These are phyloP conservation scores for Suhomyces tanzawaensis DNA, from an alignment of 805 yeast genomes.

Conservation along the genomic window DNA sequence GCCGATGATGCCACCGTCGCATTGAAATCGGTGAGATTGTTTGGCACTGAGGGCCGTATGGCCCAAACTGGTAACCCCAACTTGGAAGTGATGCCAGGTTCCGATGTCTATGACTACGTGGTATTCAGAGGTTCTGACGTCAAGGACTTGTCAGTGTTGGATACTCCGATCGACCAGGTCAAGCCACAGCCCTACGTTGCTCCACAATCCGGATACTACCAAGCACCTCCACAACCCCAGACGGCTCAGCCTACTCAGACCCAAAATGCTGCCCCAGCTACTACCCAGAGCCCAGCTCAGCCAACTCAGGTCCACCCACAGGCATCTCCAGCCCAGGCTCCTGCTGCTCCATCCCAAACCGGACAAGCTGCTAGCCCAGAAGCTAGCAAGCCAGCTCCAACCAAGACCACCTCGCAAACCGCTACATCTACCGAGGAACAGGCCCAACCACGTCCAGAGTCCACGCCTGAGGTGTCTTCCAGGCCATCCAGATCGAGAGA, in stretches of 20 bases:
- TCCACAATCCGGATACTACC: slow-evolving; percentile 11
- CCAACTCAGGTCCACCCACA: slow-evolving; percentile 8
- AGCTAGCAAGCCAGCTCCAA: slow-evolving; percentile 10
- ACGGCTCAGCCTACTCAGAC: slow-evolving; percentile 5
- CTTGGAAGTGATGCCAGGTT: slow-evolving; percentile 69
- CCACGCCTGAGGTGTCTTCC: slow-evolving; percentile 14
- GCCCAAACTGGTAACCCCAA: slow-evolving; percentile 54
- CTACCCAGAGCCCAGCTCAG: slow-evolving; percentile 9
- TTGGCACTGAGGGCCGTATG: slow-evolving; percentile 91
- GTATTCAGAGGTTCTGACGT: slow-evolving; percentile 92
- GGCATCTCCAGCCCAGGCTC: slow-evolving; percentile 5
- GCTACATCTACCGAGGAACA: slow-evolving; percentile 23
- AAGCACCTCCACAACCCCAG: slow-evolving; percentile 5
- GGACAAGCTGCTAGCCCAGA: slow-evolving; percentile 2
- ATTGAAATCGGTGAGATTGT: slow-evolving; percentile 70
- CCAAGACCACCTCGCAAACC: slow-evolving; percentile 23
- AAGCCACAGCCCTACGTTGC: slow-evolving; percentile 45
- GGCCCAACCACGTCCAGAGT: slow-evolving; percentile 5
- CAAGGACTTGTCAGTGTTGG: slow-evolving; percentile 82
- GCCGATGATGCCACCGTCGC: slow-evolving; percentile 91
- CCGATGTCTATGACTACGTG: slow-evolving; percentile 69
- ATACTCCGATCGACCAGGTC: slow-evolving; percentile 62
- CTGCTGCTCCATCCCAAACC: slow-evolving; percentile 1
- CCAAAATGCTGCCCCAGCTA: slow-evolving; percentile 2
- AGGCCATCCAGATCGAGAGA: slow-evolving; percentile 11